phyloP scores from a whole-genome alignment of 2,329 filamentous ascomycete species.

The Hymenoscyphus albidus region DNA sequence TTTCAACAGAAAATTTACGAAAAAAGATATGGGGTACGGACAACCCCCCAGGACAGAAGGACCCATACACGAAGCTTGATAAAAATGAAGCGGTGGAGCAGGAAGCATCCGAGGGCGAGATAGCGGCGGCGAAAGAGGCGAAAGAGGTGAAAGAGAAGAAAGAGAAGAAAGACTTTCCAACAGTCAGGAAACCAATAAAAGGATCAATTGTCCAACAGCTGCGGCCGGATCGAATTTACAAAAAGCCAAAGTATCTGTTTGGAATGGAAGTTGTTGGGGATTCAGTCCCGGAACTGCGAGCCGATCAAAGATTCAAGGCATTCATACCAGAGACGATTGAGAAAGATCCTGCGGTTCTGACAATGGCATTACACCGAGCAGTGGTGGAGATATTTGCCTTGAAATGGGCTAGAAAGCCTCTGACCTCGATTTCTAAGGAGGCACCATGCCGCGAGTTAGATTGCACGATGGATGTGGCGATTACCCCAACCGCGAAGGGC shows the following conservation, averaged over 20 bases:
- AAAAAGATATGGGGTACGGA: constrained; percentile 48
- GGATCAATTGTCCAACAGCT: constrained; percentile 6
- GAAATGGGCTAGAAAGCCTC: constrained; percentile 39
- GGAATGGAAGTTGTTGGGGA: constrained; percentile 51
- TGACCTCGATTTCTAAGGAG: constrained; percentile 21
- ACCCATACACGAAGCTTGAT: constrained; percentile 41
- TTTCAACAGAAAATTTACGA: constrained; percentile 43
- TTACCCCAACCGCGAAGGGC: constrained; percentile 25
- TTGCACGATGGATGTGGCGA: constrained; percentile 27
- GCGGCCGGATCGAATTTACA: constrained; percentile 35
- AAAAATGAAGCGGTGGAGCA: not conserved
- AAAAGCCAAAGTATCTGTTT: constrained; percentile 46
- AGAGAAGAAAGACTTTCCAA: constrained; percentile 13
- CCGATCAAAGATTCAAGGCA: constrained; percentile 39
- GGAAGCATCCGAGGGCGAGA: not conserved
- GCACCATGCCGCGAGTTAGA: constrained; percentile 18
- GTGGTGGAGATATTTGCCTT: constrained; percentile 53
- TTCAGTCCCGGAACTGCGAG: constrained; percentile 40
- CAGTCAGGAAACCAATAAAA: not conserved
- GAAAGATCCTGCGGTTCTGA: constrained; percentile 36
- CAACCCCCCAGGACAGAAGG: constrained; percentile 44
- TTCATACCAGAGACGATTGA: constrained; percentile 39
- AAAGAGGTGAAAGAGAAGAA: constrained; percentile 9
- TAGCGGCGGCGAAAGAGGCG: constrained; percentile 7
- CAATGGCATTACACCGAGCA: constrained; percentile 49